Percentiles rank a stretch among this genome's conserved stretches.
phyloP scores from a whole-genome alignment of 768 basidiomycete genomes.

The Fibroporia radiculosa region DNA sequence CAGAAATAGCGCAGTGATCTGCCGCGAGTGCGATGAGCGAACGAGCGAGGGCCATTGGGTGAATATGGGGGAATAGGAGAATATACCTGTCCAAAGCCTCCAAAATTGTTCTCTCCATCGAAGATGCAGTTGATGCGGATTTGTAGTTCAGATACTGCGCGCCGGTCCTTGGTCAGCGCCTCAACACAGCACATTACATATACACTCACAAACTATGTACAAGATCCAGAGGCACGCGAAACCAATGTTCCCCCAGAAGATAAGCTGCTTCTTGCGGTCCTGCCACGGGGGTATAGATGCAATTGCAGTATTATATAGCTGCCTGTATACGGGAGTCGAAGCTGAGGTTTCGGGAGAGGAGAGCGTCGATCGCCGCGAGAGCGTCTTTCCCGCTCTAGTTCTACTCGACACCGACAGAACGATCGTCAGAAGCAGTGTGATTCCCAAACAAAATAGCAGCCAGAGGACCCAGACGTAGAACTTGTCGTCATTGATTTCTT shows the following conservation, averaged over 20 bases:
- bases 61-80: not conserved
- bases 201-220: slow-evolving; percentile 14
- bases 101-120: slow-evolving; percentile 17
- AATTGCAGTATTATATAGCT: not conserved
- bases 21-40: not conserved
- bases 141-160: slow-evolving; percentile 17
- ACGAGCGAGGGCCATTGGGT: not conserved
- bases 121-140: slow-evolving; percentile 15
- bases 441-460: slow-evolving; percentile 19
- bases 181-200: not conserved
- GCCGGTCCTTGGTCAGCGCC: not conserved
- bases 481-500: slow-evolving; percentile 10
- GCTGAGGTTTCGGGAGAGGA: not conserved
- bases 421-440: slow-evolving; percentile 16
- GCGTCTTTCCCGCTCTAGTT: slow-evolving; percentile 3
- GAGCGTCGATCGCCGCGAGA: not conserved
- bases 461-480: slow-evolving; percentile 20
- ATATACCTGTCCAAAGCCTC: slow-evolving; percentile 19
- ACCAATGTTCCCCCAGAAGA: slow-evolving; percentile 13
- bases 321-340: not conserved
- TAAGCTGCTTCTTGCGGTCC: not conserved
- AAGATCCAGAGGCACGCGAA: slow-evolving; percentile 13
- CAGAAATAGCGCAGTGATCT: slow-evolving; percentile 21
- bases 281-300: not conserved
- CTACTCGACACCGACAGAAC: slow-evolving; percentile 16